phyloP scores from a whole-genome alignment of 192 early-diverging fungal species.

The Entomortierella lignicola region DNA sequence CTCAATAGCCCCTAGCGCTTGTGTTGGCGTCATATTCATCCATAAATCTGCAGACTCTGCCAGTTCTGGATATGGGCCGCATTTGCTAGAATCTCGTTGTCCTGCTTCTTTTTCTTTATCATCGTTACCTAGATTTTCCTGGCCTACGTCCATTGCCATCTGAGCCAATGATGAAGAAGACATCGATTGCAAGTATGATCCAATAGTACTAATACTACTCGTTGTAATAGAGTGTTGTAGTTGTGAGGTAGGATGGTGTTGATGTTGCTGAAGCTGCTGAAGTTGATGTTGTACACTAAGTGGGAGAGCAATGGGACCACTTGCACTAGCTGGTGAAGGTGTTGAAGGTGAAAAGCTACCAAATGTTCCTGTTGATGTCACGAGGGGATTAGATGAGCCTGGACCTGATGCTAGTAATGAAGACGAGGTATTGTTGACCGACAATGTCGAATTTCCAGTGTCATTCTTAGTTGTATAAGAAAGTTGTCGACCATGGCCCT shows the following conservation, averaged over 20 bases:
- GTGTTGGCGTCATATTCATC: constrained; percentile 1
- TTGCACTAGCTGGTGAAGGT: neutral
- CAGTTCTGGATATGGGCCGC: neutral
- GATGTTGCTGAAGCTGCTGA: constrained; percentile 33
- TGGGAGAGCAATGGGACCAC: neutral
- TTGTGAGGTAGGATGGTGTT: constrained; percentile 35
- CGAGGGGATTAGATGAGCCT: neutral
- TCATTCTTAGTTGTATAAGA: constrained; percentile 42
- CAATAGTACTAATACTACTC: constrained; percentile 42
- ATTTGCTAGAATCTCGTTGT: neutral
- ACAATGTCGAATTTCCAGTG: too few relatives aligned
- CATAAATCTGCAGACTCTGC: neutral
- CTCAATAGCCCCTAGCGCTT: constrained; percentile 5
- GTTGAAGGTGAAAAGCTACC: neutral
- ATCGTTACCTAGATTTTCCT: too few relatives aligned
- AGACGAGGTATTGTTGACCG: too few relatives aligned
- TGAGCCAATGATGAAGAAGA: constrained; percentile 19
- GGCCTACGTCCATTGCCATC: neutral
- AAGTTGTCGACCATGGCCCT: constrained; percentile 19
- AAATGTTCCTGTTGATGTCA: constrained; percentile 18
- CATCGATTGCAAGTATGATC: constrained; percentile 7
- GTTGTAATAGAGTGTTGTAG: constrained; percentile 35
- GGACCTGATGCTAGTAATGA: neutral
- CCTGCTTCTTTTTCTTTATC: too few relatives aligned
- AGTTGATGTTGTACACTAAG: constrained; percentile 26